Conservation (phyloP, 345 rosid genomes). For the Moricandia moricandioides region DNA sequence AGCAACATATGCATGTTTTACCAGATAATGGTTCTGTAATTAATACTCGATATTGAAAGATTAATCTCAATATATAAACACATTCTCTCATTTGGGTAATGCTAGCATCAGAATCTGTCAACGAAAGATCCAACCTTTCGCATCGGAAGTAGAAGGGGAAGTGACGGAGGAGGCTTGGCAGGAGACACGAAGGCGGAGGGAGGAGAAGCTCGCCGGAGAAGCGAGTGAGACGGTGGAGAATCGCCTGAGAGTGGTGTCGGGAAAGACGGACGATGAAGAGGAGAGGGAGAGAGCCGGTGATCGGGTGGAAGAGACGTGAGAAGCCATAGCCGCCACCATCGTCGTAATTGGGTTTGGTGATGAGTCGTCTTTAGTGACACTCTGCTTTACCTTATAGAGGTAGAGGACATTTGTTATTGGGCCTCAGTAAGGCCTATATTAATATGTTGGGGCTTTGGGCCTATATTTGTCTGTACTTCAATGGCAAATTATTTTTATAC, state of each 20-base stretch:
- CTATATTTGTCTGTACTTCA: too few species aligned
- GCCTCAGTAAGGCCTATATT: background rate
- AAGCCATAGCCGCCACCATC: constrained; percentile 81
- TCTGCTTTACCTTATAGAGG: background rate
- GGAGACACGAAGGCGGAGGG: constrained; percentile 42
- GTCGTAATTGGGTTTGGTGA: background rate
- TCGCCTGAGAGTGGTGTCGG: constrained; percentile 11
- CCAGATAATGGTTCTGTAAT: background rate
- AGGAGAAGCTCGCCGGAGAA: constrained; percentile 26
- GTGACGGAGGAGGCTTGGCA: constrained; percentile 64
- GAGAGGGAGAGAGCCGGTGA: constrained; percentile 41
- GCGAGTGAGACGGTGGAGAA: constrained; percentile 34
- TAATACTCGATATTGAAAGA: background rate
- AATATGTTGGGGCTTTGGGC: too few species aligned
- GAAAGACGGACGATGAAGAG: constrained; percentile 44
- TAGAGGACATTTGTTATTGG: background rate
- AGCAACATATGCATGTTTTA: background rate
- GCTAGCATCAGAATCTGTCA: background rate
- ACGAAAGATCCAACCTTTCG: constrained; percentile 38
- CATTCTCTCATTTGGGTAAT: background rate
- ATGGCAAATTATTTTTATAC: too few species aligned
- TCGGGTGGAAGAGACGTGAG: constrained; percentile 39
- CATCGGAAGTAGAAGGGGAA: constrained; percentile 49
- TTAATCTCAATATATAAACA: background rate
- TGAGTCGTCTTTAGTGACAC: background rate